Base-by-base conservation (phyloP, 345 rosid species). In the Euphorbia peplus region DNA sequence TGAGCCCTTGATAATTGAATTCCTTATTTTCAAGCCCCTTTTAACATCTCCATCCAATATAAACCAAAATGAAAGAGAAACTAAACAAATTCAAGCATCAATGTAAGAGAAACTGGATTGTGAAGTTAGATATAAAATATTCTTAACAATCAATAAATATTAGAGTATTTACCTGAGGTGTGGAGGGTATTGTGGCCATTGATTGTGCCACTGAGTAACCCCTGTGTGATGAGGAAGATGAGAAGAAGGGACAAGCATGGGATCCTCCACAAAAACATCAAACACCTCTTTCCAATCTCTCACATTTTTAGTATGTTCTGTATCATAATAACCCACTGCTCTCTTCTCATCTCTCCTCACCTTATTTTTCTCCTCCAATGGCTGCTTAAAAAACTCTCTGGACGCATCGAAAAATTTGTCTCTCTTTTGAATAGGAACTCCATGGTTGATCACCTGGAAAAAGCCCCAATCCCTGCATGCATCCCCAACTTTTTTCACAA, bases 251-350 rank as follows among this genome's bases (percentile, higher is more conserved):
- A 73, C 61, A 8, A 68, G 21, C 3, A 57, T 68, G 24, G 78
- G 82, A 3, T 61, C 37, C 3, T 46, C 13, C 8, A 66, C 63
- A 19, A 22, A 53, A 26, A 72, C 60, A 67, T 84, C 87, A 67
- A 79, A 79, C 16, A 83, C 80, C 53, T 83, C 87, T 68, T 79
- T 83, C 88, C 88, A 81, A 47, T 84, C 87, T 71, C 87, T 77
- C 44, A 81, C 85, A 63, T 84, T 84, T 71, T 83, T 83, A 28
- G 85, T 81, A 50, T 76, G 78, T 71, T 83, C 87, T 2, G 30
- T 28, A 1, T 83, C 85, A 39, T 74, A 75, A 24, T 83, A 83
- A 19, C 87, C 85, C 57, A 70, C 0, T 15, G 39, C 66, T 4
- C 10, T 54, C 69, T 26, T 68, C 28, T 79, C 85, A 25, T 53